These are phyloP conservation scores for Cyberlindnera xylosilytica DNA, from an alignment of 805 yeast genomes.

Conservation along the genomic window DNA sequence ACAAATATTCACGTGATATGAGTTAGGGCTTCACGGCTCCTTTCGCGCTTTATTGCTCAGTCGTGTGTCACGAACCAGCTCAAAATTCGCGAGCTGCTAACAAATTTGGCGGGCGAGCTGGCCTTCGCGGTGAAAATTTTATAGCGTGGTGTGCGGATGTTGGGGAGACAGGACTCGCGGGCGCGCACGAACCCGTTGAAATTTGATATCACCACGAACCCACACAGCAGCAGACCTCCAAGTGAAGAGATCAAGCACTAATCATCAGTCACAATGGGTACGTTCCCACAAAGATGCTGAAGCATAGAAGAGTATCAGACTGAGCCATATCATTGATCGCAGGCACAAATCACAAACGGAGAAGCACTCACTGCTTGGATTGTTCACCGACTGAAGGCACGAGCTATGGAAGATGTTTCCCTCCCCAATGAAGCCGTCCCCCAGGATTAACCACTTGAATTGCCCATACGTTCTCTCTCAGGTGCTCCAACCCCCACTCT, in stretches of 20 bases:
- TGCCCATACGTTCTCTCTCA: too few species aligned
- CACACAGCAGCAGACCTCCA: not conserved
- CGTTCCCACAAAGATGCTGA: conserved; percentile 11
- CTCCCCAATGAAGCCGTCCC: too few species aligned
- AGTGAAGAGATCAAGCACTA: conserved; percentile 18
- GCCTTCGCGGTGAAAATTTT: conserved; percentile 3
- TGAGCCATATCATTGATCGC: not conserved
- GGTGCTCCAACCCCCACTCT: too few species aligned
- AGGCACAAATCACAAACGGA: not conserved
- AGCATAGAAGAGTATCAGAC: not conserved
- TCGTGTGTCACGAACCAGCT: conserved; percentile 4
- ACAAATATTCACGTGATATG: not conserved
- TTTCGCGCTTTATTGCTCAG: not conserved
- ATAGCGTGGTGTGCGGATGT: conserved; percentile 11
- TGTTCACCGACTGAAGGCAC: too few species aligned
- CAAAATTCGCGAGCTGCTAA: not conserved
- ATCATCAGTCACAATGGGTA: conserved; percentile 31
- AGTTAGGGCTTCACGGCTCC: not conserved
- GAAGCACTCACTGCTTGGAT: not conserved
- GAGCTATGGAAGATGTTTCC: too few species aligned
- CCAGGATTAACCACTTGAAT: too few species aligned
- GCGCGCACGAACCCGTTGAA: conserved; percentile 18
- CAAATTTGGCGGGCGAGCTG: not conserved
- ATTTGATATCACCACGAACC: conserved; percentile 16
- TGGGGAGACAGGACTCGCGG: conserved; percentile 2